Evolutionary conservation across 176 grass and related monocot genomes (phyloP).

Genomic region (Canna indica): DNA sequence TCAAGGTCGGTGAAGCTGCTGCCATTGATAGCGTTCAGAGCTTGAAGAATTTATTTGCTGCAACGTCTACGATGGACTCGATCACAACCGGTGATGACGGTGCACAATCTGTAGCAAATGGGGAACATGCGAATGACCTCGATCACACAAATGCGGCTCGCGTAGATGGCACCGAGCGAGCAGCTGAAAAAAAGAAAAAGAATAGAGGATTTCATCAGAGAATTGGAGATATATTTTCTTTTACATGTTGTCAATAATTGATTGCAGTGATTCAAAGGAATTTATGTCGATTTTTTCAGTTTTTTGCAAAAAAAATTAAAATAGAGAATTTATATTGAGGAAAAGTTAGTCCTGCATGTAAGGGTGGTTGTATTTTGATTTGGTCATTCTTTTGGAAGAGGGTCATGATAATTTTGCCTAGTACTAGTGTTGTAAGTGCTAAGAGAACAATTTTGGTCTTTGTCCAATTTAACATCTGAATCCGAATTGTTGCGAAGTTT

Average conservation of each 20-base stretch:
- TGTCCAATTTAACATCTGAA: too few relatives aligned
- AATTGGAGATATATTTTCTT: constrained; percentile 68
- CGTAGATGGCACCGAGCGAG: constrained; percentile 24
- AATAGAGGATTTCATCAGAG: constrained; percentile 51
- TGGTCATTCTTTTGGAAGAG: too few relatives aligned
- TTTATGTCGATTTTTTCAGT: too few relatives aligned
- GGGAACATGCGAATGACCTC: constrained; percentile 51
- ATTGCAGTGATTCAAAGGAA: constrained; percentile 28
- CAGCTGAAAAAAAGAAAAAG: constrained; percentile 36
- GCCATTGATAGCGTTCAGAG: constrained; percentile 58
- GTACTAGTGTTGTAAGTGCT: too few relatives aligned
- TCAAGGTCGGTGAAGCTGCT: constrained; percentile 72
- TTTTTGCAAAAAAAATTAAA: too few relatives aligned
- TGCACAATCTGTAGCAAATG: constrained; percentile 12
- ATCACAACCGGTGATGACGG: not conserved
- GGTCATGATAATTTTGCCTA: too few relatives aligned
- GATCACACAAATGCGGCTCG: constrained; percentile 42
- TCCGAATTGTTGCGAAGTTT: too few relatives aligned
- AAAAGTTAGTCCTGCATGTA: too few relatives aligned
- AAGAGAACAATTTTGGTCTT: too few relatives aligned
- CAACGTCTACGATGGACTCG: constrained; percentile 33
- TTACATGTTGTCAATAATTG: too few relatives aligned
- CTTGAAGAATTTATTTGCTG: constrained; percentile 62
- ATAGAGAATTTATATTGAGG: too few relatives aligned
- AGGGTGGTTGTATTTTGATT: too few relatives aligned